Percentiles rank a stretch among this genome's conserved stretches.
These are phyloP conservation scores for Nicotiana sylvestris DNA, from an alignment of 257 asterid genomes.

Conservation along the genomic window DNA sequence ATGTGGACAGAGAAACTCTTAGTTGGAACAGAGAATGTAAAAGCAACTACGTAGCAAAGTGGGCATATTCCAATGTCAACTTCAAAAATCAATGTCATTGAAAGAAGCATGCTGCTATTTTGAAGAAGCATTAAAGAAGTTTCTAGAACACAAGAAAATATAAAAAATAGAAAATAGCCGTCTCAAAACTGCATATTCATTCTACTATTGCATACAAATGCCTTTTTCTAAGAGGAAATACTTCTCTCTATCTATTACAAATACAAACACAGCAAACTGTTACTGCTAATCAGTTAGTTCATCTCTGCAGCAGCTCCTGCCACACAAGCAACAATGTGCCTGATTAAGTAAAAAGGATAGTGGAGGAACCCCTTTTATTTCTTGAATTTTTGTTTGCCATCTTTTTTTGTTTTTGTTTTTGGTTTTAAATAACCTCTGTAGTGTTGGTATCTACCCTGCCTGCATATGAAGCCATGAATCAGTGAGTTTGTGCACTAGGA, in stretches of 20 bases:
- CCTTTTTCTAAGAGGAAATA: neutral
- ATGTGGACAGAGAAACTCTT: no score
- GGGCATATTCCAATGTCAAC: no score
- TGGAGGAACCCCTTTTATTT: neutral
- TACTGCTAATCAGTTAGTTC: neutral
- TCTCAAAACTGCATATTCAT: neutral
- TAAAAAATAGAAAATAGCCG: neutral
- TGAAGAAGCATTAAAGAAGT: neutral
- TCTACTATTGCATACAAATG: neutral
- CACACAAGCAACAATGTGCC: neutral
- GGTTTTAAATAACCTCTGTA: neutral
- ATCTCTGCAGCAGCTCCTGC: constrained; percentile 2
- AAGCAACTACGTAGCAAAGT: no score
- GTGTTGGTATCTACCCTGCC: neutral
- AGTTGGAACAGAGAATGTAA: no score
- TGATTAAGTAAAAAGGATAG: neutral
- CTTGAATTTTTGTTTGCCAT: neutral
- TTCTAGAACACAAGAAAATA: neutral
- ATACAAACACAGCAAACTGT: neutral
- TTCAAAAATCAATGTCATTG: no score
- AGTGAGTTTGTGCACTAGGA: no score
- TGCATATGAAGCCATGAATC: neutral
- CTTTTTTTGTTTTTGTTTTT: no score
- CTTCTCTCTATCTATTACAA: neutral
- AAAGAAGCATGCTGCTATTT: neutral